phyloP scores from a whole-genome alignment of 768 basidiomycete genomes.

The Hygrocybe punicea region DNA sequence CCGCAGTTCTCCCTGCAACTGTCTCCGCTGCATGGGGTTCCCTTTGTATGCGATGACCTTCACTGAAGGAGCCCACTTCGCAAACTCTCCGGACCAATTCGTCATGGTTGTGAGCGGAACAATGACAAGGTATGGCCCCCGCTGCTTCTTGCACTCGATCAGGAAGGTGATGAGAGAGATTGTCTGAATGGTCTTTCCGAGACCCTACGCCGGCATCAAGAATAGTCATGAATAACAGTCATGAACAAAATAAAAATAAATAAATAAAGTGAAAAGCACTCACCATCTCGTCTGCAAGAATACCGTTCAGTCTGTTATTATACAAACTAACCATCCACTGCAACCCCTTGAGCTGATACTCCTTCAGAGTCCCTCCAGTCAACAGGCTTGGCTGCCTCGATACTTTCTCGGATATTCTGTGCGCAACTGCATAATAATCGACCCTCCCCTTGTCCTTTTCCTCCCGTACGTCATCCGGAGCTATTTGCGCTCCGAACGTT shows the following conservation, averaged over 20 bases:
- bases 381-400: constrained; percentile 69
- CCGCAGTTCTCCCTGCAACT: constrained; percentile 73
- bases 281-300: constrained; percentile 93
- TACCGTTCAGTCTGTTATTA: constrained; percentile 93
- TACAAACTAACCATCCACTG: constrained; percentile 99
- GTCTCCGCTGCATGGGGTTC: constrained; percentile 77
- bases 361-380: constrained; percentile 86
- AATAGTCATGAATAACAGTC: constrained; percentile 11
- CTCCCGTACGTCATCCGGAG: constrained; percentile 53
- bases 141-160: constrained; percentile 84
- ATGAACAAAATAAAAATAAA: constrained; percentile 1
- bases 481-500: constrained; percentile 82
- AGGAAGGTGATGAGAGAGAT: constrained; percentile 95
- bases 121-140: constrained; percentile 94
- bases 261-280: too few species aligned
- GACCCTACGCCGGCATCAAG: constrained; percentile 61
- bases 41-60: constrained; percentile 86
- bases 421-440: constrained; percentile 96
- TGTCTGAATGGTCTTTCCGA: constrained; percentile 92
- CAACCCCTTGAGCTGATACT: constrained; percentile 90
- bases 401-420: constrained; percentile 85
- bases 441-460: constrained; percentile 72
- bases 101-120: constrained; percentile 96
- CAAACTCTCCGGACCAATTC: constrained; percentile 95
- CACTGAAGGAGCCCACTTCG: constrained; percentile 92